Conservation (phyloP, 1,284 basidiomycete genomes). For the Ganoderma boninense region DNA sequence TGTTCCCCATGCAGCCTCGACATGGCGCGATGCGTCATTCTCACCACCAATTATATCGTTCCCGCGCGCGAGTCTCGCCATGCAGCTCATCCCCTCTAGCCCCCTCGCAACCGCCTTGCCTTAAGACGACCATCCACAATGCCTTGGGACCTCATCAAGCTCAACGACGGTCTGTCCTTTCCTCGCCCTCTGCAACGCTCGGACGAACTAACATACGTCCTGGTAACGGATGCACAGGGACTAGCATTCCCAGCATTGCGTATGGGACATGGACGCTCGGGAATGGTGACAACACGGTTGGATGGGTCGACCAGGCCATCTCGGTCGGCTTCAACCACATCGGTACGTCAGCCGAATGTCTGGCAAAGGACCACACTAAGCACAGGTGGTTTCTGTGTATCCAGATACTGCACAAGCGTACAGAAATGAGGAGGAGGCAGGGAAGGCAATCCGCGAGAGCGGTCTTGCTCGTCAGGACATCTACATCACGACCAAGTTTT, state of each 20-base stretch:
- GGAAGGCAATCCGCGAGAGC: slow-evolving; percentile 46
- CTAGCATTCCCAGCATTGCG: slow-evolving; percentile 59
- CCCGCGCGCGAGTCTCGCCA: not conserved
- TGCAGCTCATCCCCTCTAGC: not conserved
- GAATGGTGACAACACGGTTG: slow-evolving; percentile 46
- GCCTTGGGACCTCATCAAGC: slow-evolving; percentile 55
- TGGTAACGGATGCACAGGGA: slow-evolving; percentile 41
- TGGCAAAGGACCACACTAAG: too few species aligned
- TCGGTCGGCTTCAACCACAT: slow-evolving; percentile 43
- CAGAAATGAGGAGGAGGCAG: slow-evolving; percentile 50
- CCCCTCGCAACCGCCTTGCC: slow-evolving; percentile 3
- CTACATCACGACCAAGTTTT: slow-evolving; percentile 63
- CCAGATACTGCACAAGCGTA: slow-evolving; percentile 46
- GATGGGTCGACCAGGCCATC: slow-evolving; percentile 43
- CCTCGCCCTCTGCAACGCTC: not conserved
- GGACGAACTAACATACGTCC: not conserved
- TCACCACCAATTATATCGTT: slow-evolving; percentile 15
- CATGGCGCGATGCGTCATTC: slow-evolving; percentile 19
- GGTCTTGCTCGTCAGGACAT: slow-evolving; percentile 46
- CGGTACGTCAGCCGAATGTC: slow-evolving; percentile 28
- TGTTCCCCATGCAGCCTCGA: not conserved
- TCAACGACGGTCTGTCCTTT: slow-evolving; percentile 59
- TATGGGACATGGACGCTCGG: slow-evolving; percentile 62
- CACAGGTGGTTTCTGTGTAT: not conserved
- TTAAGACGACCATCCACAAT: slow-evolving; percentile 42